phyloP scores from a whole-genome alignment of 192 early-diverging fungal species.

The Entomortierella beljakovae region DNA sequence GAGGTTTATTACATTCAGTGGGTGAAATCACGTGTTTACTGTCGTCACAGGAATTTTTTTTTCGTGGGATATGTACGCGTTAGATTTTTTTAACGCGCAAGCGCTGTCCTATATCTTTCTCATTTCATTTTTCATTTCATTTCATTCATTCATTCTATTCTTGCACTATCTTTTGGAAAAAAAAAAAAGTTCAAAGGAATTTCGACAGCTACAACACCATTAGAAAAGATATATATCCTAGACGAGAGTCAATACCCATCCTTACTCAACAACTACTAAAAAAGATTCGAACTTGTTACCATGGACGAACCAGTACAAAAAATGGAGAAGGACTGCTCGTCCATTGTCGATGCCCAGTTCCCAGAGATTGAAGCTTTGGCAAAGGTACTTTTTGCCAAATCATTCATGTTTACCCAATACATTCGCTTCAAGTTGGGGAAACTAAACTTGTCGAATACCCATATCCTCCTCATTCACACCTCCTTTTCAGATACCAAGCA shows the following conservation, averaged over 20 bases:
- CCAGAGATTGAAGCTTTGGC: conserved; percentile 82
- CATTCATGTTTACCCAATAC: no score
- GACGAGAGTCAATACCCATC: neutral
- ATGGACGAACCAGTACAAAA: conserved; percentile 75
- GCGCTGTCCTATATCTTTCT: neutral
- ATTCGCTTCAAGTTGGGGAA: no score
- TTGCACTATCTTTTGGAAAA: neutral
- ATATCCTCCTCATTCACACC: neutral
- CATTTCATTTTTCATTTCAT: neutral
- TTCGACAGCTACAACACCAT: neutral
- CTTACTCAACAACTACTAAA: neutral
- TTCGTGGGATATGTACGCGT: neutral
- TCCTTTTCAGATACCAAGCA: neutral
- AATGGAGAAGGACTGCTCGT: conserved; percentile 94
- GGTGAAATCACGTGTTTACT: neutral
- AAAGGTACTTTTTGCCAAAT: conserved; percentile 58
- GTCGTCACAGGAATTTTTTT: neutral
- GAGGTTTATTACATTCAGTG: neutral
- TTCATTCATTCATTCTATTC: neutral
- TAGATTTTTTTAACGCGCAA: neutral
- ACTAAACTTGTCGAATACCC: neutral
- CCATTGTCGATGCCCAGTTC: conserved; percentile 79
- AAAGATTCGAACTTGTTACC: neutral
- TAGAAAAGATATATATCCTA: neutral
- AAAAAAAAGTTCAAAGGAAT: neutral